Percentiles rank a stretch among this genome's conserved stretches.
phyloP scores from a whole-genome alignment of 352 stramenopile genomes.

The Thalassiosira ordinaria region DNA sequence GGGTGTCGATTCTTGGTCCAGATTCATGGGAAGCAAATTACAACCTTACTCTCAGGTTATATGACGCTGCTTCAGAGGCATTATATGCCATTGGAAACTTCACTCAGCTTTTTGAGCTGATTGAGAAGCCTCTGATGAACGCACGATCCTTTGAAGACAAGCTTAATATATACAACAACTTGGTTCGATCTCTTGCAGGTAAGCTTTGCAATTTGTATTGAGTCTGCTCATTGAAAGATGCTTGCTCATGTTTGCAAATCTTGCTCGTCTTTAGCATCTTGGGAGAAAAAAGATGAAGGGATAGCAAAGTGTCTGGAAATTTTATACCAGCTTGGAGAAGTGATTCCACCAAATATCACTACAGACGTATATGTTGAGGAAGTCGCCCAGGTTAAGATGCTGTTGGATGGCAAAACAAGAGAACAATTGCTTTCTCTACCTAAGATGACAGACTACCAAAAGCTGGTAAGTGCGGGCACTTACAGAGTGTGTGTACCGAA shows the following conservation, averaged over 20 bases:
- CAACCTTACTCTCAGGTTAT: slow-evolving; percentile 49
- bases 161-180: slow-evolving; percentile 47
- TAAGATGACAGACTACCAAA: slow-evolving; percentile 37
- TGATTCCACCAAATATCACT: slow-evolving; percentile 49
- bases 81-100: slow-evolving; percentile 53
- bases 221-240: neutral
- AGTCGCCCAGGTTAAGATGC: slow-evolving; percentile 23
- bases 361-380: slow-evolving; percentile 27
- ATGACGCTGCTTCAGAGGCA: slow-evolving; percentile 56
- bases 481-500: neutral
- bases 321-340: slow-evolving; percentile 60
- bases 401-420: slow-evolving; percentile 13
- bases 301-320: slow-evolving; percentile 60
- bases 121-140: slow-evolving; percentile 28
- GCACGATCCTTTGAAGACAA: slow-evolving; percentile 55
- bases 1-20: slow-evolving; percentile 48
- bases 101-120: slow-evolving; percentile 18
- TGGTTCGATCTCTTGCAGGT: slow-evolving; percentile 36
- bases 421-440: slow-evolving; percentile 45
- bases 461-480: slow-evolving; percentile 24
- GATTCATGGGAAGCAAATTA: slow-evolving; percentile 59
- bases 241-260: neutral
- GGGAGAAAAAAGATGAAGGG: slow-evolving; percentile 30
- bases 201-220: neutral
- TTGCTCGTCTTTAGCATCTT: neutral